Percentiles rank a stretch among this genome's conserved stretches.
Conservation (phyloP, 495 filamentous ascomycete genomes). For the Xylaria longipes region DNA sequence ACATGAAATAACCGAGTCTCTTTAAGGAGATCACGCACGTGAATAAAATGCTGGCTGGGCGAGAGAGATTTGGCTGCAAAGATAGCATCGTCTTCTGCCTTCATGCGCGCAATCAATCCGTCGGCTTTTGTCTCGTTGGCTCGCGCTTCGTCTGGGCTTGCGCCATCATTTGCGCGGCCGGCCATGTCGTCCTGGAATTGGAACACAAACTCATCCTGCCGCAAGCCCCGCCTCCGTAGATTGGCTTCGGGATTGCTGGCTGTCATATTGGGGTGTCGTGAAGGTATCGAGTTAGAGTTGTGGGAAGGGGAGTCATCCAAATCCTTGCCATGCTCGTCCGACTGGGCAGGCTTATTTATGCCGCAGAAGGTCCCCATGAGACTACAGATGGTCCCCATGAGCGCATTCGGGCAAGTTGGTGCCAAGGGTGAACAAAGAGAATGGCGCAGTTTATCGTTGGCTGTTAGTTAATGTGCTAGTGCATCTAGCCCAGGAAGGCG, state of each 20-base stretch:
- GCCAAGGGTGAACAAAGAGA: slow-evolving; percentile 12
- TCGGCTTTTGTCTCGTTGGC: slow-evolving; percentile 30
- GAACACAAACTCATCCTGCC: slow-evolving; percentile 7
- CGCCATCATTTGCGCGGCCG: slow-evolving; percentile 23
- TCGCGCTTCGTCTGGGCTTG: slow-evolving; percentile 26
- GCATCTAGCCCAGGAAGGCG: background rate
- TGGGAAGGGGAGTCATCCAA: slow-evolving; percentile 13
- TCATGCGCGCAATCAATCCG: slow-evolving; percentile 37
- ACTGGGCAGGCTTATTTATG: slow-evolving; percentile 31
- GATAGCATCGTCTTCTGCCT: slow-evolving; percentile 37
- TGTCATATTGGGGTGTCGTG: slow-evolving; percentile 22
- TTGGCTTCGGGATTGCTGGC: slow-evolving; percentile 1
- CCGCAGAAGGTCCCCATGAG: slow-evolving; percentile 30
- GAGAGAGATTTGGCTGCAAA: slow-evolving; percentile 29
- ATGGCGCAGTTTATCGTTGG: background rate
- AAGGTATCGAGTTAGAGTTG: background rate
- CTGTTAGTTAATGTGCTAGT: background rate
- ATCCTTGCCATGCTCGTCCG: slow-evolving; percentile 28
- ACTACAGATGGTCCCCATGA: slow-evolving; percentile 27
- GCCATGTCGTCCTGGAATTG: slow-evolving; percentile 34
- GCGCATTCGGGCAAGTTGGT: background rate
- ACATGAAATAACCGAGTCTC: slow-evolving; percentile 51
- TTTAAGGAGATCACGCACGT: slow-evolving; percentile 27
- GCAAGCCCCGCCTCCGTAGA: background rate
- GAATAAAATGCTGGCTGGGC: slow-evolving; percentile 14